These are phyloP conservation scores for Delphinella strobiligena DNA, from an alignment of 2,329 filamentous ascomycete genomes.

Conservation along the genomic window DNA sequence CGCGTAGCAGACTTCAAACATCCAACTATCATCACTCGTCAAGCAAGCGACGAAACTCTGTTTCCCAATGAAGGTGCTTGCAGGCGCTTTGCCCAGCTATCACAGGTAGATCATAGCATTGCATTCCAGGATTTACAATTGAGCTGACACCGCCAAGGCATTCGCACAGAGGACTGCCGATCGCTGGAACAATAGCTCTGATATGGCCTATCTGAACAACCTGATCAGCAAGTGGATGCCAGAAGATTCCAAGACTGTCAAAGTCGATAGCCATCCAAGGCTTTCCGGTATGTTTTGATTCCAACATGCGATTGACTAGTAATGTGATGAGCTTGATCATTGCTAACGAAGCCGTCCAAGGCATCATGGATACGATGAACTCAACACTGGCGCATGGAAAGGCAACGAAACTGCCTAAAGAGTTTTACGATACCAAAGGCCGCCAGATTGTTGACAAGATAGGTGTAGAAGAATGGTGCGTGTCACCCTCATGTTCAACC, in stretches of 20 bases:
- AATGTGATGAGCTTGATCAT: too few relatives aligned
- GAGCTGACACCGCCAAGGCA: too few relatives aligned
- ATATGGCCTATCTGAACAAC: slow-evolving; percentile 74
- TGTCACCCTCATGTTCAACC: neutral
- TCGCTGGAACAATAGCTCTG: slow-evolving; percentile 46
- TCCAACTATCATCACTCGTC: slow-evolving; percentile 32
- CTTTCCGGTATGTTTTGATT: slow-evolving; percentile 37
- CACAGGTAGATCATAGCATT: too few relatives aligned
- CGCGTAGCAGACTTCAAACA: slow-evolving; percentile 30
- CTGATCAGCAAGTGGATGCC: slow-evolving; percentile 81
- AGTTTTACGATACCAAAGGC: slow-evolving; percentile 74
- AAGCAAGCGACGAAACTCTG: slow-evolving; percentile 36
- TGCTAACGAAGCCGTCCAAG: too few relatives aligned
- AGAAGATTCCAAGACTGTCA: slow-evolving; percentile 49
- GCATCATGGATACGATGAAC: slow-evolving; percentile 91
- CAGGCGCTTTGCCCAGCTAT: slow-evolving; percentile 35
- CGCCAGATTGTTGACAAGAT: slow-evolving; percentile 59
- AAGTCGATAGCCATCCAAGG: slow-evolving; percentile 72
- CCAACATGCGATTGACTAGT: neutral
- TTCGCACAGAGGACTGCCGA: slow-evolving; percentile 37
- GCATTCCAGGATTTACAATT: too few relatives aligned
- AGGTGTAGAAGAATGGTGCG: slow-evolving; percentile 82
- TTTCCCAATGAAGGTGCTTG: slow-evolving; percentile 39
- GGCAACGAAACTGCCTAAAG: slow-evolving; percentile 62
- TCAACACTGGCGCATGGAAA: slow-evolving; percentile 75